A percentile compares a stretch with the other conserved stretches of the same genome.
Conservation (phyloP, 768 basidiomycete genomes). For the Glaciozyma martinii region DNA sequence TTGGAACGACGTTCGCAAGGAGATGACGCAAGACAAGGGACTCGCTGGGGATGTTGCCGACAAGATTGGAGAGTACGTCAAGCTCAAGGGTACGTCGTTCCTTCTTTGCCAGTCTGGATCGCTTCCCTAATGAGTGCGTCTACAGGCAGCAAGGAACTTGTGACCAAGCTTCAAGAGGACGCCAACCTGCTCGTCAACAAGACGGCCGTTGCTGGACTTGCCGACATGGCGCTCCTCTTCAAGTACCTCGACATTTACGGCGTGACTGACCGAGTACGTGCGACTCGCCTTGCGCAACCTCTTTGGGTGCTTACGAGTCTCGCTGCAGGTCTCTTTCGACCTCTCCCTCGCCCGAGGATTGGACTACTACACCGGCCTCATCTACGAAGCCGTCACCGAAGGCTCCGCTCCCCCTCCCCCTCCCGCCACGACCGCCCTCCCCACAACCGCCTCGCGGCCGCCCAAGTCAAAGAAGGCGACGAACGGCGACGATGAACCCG, state of each 20-base stretch:
- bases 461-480: constrained; percentile 40
- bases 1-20: constrained; percentile 85
- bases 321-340: constrained; percentile 76
- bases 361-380: constrained; percentile 97
- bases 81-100: constrained; percentile 52
- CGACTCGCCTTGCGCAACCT: too few relatives aligned
- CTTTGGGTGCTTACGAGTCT: background rate
- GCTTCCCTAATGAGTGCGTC: too few relatives aligned
- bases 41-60: constrained; percentile 71
- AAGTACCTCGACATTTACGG: constrained; percentile 69
- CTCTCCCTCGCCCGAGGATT: constrained; percentile 93
- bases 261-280: constrained; percentile 61
- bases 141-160: constrained; percentile 65
- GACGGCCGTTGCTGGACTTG: constrained; percentile 68
- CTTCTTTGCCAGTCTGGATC: background rate
- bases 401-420: constrained; percentile 86
- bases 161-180: constrained; percentile 62
- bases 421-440: constrained; percentile 41
- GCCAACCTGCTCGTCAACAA: constrained; percentile 56
- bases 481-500: constrained; percentile 54
- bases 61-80: constrained; percentile 93
- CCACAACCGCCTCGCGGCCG: constrained; percentile 27
- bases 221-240: constrained; percentile 80
- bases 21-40: constrained; percentile 95
- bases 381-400: constrained; percentile 91